Evolutionary conservation across 495 filamentous ascomycete species (phyloP).

Genomic region (Xylaria curta): DNA sequence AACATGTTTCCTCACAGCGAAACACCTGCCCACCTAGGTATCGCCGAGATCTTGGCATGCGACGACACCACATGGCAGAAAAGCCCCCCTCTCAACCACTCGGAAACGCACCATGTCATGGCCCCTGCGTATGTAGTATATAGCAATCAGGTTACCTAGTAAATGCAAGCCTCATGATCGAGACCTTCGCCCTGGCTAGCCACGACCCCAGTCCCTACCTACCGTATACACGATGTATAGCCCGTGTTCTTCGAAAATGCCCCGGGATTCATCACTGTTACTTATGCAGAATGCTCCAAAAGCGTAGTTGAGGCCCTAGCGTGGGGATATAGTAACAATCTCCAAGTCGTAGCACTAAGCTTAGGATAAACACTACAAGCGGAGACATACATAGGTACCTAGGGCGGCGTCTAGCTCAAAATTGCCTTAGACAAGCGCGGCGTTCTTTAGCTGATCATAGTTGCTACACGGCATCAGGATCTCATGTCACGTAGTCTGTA

Average conservation of each 20-base stretch:
- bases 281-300: background rate
- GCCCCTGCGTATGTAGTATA: slow-evolving; percentile 1
- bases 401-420: too few species aligned
- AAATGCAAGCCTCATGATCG: background rate
- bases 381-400: background rate
- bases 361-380: background rate
- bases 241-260: background rate
- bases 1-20: background rate
- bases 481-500: background rate
- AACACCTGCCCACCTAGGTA: slow-evolving; percentile 16
- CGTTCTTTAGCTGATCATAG: background rate
- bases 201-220: background rate
- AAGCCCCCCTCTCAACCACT: slow-evolving; percentile 15
- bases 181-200: background rate
- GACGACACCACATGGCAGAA: slow-evolving; percentile 16
- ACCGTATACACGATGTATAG: background rate
- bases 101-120: slow-evolving; percentile 17
- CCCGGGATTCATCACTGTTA: background rate
- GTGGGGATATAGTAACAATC: background rate
- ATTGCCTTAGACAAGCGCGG: background rate
- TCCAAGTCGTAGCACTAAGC: background rate
- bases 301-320: background rate
- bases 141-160: background rate
- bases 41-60: slow-evolving; percentile 21
- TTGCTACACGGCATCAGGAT: background rate